Base-by-base conservation (phyloP, 106 monocot genomes). In the Platanthera guangdongensis region DNA sequence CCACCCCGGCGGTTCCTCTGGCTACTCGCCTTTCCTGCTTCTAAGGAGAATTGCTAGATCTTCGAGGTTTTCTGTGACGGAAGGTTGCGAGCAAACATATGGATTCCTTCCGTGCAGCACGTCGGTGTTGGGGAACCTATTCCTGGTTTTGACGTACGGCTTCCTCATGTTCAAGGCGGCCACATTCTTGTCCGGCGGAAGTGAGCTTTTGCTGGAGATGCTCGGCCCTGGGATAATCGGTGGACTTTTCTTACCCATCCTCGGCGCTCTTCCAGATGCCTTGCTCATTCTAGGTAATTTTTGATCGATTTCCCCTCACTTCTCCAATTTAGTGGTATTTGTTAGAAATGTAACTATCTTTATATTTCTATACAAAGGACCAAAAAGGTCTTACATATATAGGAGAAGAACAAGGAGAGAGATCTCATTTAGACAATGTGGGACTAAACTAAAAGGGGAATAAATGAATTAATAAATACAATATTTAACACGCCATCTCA, bases 221-320 rank as follows among this genome's bases (percentile, higher is more conserved):
- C 82, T 93, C 65, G 93, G 93, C 19, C 96, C 93, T 4, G 95
- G 95, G 22, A 96, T 96, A 67, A 81, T 96, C 54, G 95, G 93
- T 4, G 95, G 93, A 0, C 86, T 96, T 28, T 90, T 93, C 72
- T 85, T 96, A 39, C 95, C 95, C 15, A 86, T 93, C 22, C 93
- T 96, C 48, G 93, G 95, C 3, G 87, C 93, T 2, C 87, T 93
- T 13, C 96, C 93, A 19, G 96, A 96, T 65, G 93, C 96, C 52
- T 50, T 96, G 78, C 93, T 96, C 67, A 93, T 96, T 14, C 86
- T 96, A 12, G 90, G 95, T 90, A 81, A 57, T 28, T 50, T n/a
- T 16, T 19, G 50, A 52, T 16, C 9, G 4, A 47, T 47, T 52
- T 18, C 45, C 46, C 19, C 47, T 54, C 22, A 47, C 21, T 49